Evolutionary conservation across 306 rosid species (phyloP), one percentile per base, ranked within the genome.

Genomic region (Echinosophora koreensis): DNA sequence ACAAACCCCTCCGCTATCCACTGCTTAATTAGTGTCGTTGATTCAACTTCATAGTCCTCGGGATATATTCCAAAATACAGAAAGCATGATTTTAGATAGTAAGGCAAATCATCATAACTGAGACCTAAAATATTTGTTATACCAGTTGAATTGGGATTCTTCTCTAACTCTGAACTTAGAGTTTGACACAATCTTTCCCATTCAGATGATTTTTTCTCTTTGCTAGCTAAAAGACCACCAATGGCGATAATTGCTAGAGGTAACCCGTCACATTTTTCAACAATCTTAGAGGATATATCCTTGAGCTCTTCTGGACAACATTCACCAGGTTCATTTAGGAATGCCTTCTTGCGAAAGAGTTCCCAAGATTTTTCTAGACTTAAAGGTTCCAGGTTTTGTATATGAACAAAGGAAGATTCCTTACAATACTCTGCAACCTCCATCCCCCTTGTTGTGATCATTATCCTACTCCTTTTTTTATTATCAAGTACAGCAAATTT

Each of bases 1-100:
- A 73, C 69, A 73, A 73, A 73, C 3, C 69, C 78, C 63, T 74
- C 69, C 2, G 50, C 70, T 47, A 60, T 12, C 79, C 79, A 74
- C 1, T 74, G 70, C 3, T 35, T 2, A 47, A 47, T 16, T 7
- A 74, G 1, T 34, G 49, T 61, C 0, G 0, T 2, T 0, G 38
- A 44, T 0, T 8, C n/a, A 4, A 74, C 8, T 28, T 28, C 10
- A 58, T 27, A 73, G 41, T 73, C 67, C n/a, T 58, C 58, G 0
- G 67, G 68, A 58, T 14, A 58, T 46, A 58, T 41, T 42, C 77
- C 68, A n/a, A 73, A 73, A 22, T 73, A 60, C 42, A 60, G 11
- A 35, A 59, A 73, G 18, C 69, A 61, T 5, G 41, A 3, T 42
- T 73, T 73, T 9, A 73, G 69, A 46, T 60, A 2, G 69, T 14